A percentile compares a stretch with the other conserved stretches of the same genome.
Evolutionary conservation across 1,139 yeast species (phyloP).

Genomic region (Yamadazyma siamensis): DNA sequence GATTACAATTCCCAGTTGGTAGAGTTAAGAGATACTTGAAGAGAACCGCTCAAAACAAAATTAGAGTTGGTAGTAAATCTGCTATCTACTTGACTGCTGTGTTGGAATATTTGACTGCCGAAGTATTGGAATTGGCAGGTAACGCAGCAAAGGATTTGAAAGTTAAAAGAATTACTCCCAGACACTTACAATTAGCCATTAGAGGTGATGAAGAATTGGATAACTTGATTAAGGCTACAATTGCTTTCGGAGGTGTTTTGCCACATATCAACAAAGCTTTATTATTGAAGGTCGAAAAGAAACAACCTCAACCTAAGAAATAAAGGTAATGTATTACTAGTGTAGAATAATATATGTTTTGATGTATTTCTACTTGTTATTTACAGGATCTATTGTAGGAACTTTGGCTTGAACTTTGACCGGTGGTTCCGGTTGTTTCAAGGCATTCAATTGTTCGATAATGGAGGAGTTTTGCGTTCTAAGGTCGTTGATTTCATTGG

Average conservation of each 20-base stretch:
- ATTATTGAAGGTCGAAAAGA: conserved; percentile 87
- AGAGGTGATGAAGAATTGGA: conserved; percentile 99
- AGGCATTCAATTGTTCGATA: conserved; percentile 9
- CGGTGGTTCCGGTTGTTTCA: conserved; percentile 4
- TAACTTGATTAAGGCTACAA: conserved; percentile 92
- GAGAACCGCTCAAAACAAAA: conserved; percentile 85
- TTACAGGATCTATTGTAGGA: conserved; percentile 5
- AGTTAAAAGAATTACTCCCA: conserved; percentile 97
- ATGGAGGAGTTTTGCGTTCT: conserved; percentile 10
- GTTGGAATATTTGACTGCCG: conserved; percentile 95
- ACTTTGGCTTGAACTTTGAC: not conserved
- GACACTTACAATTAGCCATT: conserved; percentile 96
- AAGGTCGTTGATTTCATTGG: conserved; percentile 6
- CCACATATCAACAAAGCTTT: conserved; percentile 96
- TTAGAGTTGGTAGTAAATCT: conserved; percentile 96
- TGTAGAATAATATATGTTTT: conserved; percentile 14
- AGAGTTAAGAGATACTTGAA: conserved; percentile 96
- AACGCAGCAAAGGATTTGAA: conserved; percentile 98
- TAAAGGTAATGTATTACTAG: conserved; percentile 10
- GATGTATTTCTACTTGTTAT: conserved; percentile 7
- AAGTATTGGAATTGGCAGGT: conserved; percentile 97
- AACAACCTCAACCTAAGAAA: conserved; percentile 58
- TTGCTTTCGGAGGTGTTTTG: conserved; percentile 97
- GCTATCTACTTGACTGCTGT: conserved; percentile 97
- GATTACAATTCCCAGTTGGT: conserved; percentile 97